Evolutionary conservation across 2,329 filamentous ascomycete genomes (phyloP).

Genomic region (Alternaria ethzedia): DNA sequence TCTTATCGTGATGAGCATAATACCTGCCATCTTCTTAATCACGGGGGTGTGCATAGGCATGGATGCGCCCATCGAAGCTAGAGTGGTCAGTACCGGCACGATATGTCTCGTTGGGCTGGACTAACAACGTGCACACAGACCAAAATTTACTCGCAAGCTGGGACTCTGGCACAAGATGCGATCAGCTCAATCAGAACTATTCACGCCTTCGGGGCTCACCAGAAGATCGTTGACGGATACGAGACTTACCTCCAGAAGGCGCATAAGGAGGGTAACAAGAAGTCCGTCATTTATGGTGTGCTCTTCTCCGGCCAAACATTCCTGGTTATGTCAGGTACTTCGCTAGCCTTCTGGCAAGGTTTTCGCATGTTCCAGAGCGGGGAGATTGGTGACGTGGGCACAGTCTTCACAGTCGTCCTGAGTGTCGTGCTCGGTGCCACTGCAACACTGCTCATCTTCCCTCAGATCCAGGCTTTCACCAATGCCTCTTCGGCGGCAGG

Average conservation of each 20-base stretch:
- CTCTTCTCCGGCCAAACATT: constrained; percentile 69
- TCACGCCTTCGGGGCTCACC: constrained; percentile 65
- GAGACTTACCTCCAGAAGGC: constrained; percentile 57
- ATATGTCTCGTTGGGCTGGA: background rate
- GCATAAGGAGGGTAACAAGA: constrained; percentile 60
- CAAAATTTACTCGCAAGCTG: constrained; percentile 13
- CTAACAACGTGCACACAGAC: background rate
- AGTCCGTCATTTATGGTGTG: constrained; percentile 60
- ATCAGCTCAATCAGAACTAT: constrained; percentile 45
- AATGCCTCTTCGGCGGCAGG: constrained; percentile 19
- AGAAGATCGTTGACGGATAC: constrained; percentile 64
- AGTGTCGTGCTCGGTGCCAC: constrained; percentile 85
- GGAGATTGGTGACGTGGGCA: constrained; percentile 59
- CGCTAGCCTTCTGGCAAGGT: constrained; percentile 70
- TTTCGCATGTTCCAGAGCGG: constrained; percentile 35
- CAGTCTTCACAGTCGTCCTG: constrained; percentile 78
- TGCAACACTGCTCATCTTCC: constrained; percentile 13
- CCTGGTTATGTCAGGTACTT: constrained; percentile 69
- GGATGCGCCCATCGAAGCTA: constrained; percentile 22
- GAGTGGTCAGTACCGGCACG: constrained; percentile 8
- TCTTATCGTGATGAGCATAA: constrained; percentile 66
- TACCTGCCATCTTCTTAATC: constrained; percentile 46
- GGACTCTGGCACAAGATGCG: background rate
- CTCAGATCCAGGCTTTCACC: constrained; percentile 18
- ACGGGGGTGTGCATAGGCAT: constrained; percentile 15